Percentiles rank a stretch among this genome's conserved stretches.
phyloP scores from a whole-genome alignment of 495 filamentous ascomycete genomes.

The Peziza echinospora region DNA sequence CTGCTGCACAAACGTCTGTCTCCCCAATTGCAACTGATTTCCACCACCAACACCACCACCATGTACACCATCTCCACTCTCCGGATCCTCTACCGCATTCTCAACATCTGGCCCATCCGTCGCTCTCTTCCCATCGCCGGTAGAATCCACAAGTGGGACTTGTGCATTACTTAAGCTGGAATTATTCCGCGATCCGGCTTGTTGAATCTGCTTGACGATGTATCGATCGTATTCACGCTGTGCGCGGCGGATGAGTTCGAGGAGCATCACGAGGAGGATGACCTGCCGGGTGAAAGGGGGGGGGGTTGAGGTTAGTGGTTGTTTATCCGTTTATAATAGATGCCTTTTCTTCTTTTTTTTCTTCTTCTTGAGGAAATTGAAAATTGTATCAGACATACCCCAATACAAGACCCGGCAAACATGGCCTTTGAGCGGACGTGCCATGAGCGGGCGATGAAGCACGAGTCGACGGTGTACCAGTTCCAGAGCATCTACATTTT shows the following conservation, averaged over 20 bases:
- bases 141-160: too few relatives aligned
- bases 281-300: too few relatives aligned
- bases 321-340: too few relatives aligned
- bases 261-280: constrained; percentile 35
- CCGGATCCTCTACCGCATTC: background rate
- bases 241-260: constrained; percentile 41
- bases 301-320: too few relatives aligned
- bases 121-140: too few relatives aligned
- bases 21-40: constrained; percentile 17
- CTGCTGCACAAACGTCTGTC: constrained; percentile 35
- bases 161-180: too few relatives aligned
- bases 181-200: too few relatives aligned
- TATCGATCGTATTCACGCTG: constrained; percentile 39
- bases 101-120: too few relatives aligned
- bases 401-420: constrained; percentile 53
- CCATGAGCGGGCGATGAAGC: constrained; percentile 44
- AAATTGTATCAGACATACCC: constrained; percentile 26
- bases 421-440: constrained; percentile 36
- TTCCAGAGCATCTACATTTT: constrained; percentile 77
- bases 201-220: too few relatives aligned
- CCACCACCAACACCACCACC: background rate
- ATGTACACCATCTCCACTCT: background rate
- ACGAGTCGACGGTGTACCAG: constrained; percentile 48
- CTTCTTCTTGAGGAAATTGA: too few relatives aligned
- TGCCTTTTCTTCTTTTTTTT: too few relatives aligned